Evolutionary conservation across 345 rosid species (phyloP), one percentile per base, ranked within the genome.

Genomic region (Excoecaria agallocha): DNA sequence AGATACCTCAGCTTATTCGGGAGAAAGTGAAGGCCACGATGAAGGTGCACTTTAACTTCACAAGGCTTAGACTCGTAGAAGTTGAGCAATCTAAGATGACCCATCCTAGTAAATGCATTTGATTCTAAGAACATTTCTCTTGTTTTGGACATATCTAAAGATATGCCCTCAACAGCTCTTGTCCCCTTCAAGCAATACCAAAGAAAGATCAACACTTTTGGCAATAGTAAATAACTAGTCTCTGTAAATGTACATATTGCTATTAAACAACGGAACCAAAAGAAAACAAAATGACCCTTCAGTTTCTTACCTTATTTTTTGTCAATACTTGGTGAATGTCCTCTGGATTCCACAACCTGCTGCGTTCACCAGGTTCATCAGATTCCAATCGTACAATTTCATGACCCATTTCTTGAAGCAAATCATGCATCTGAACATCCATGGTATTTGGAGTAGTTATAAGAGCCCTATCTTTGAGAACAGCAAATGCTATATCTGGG

Each of bases 391-490:
- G 16, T 35, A 55, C 63, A 55, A 70, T 70, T 4, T 70, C n/a
- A 19, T 45, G 50, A 12, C 73, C 73, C 63, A 70, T 55, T 70
- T 70, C 13, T 55, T 70, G 50, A 3, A 70, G 8, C 35, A 69
- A 11, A 55, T 69, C 73, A 55, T 69, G 73, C 73, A 69, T 69
- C 73, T 39, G 17, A 5, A 60, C 65, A 17, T 5, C 5, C 1
- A 1, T 2, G 50, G 12, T 11, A 15, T n/a, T 38, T 3, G 49
- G 8, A 10, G 38, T 54, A 0, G 11, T 3, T 10, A 69, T 55
- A 5, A 69, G 48, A 39, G 35, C 20, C 38, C 19, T 54, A 8
- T 69, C 73, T 15, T 25, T 6, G 2, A 69, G 73, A 1, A 38
- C 48, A 3, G 13, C 46, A 2, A 54, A 69, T 3, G 19, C 48